These are phyloP conservation scores for Chytriomyces confervae DNA, from an alignment of 192 early-diverging fungal genomes.

Conservation along the genomic window DNA sequence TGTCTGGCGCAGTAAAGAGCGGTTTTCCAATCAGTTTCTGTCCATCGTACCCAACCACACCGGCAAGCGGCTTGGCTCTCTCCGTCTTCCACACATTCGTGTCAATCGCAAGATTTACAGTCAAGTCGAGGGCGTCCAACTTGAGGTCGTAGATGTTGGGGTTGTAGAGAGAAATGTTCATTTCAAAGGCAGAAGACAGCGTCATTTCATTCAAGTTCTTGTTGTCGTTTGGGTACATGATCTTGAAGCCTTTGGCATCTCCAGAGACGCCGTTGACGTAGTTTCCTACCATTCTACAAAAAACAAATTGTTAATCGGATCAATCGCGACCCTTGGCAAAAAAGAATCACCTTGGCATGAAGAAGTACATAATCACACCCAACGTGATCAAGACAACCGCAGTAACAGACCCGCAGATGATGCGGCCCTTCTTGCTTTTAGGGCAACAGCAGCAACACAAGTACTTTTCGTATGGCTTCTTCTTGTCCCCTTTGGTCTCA, in stretches of 20 bases:
- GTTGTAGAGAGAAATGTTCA: constrained; percentile 6
- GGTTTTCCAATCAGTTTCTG: not conserved
- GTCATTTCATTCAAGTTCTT: constrained; percentile 13
- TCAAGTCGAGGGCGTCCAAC: constrained; percentile 10
- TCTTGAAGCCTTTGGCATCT: not conserved
- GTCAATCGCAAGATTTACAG: constrained; percentile 6
- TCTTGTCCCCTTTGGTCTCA: too few species aligned
- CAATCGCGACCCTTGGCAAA: not conserved
- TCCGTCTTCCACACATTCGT: constrained; percentile 11
- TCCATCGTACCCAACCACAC: not conserved
- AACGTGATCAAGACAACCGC: constrained; percentile 7
- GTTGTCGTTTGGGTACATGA: not conserved
- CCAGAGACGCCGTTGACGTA: not conserved
- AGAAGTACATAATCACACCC: constrained; percentile 2
- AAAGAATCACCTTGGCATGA: constrained; percentile 13
- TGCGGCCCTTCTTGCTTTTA: constrained; percentile 23
- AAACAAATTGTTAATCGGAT: too few species aligned
- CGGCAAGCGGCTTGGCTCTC: not conserved
- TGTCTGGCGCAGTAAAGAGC: not conserved
- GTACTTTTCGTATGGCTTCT: not conserved
- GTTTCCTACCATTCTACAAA: not conserved
- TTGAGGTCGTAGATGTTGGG: constrained; percentile 18
- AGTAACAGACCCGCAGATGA: constrained; percentile 19
- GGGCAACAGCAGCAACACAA: constrained; percentile 30
- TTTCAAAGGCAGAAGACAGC: not conserved